A percentile compares a stretch with the other conserved stretches of the same genome.
phyloP scores from a whole-genome alignment of 1,139 yeast species.

The Debaryomyces robertsiae region DNA sequence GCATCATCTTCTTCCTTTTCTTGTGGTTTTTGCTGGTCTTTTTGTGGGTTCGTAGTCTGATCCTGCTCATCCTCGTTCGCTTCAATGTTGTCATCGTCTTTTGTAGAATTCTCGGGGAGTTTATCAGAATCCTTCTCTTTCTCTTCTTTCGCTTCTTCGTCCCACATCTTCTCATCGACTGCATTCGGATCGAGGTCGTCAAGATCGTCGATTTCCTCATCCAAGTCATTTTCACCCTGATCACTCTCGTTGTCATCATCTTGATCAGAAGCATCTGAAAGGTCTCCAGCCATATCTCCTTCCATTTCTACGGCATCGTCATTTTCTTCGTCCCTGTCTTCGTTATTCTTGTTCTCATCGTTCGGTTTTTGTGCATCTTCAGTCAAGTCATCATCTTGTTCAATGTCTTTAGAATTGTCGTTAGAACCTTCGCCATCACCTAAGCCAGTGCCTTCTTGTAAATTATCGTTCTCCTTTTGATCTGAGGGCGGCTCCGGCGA shows the following conservation, averaged over 20 bases:
- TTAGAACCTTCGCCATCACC: conserved; percentile 96
- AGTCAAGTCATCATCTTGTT: conserved; percentile 86
- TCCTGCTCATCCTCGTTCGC: conserved; percentile 59
- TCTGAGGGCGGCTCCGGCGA: conserved; percentile 83
- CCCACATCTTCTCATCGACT: conserved; percentile 98
- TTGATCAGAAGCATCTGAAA: conserved; percentile 78
- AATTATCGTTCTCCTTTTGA: conserved; percentile 59
- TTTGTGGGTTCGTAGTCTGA: conserved; percentile 40
- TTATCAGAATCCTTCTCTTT: conserved; percentile 75
- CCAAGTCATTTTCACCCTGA: conserved; percentile 60
- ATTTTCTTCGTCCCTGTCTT: conserved; percentile 61
- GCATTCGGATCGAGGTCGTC: conserved; percentile 94
- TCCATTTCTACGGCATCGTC: conserved; percentile 91
- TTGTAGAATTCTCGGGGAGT: conserved; percentile 57
- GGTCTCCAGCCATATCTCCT: conserved; percentile 95
- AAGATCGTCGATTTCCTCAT: conserved; percentile 87
- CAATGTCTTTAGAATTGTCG: conserved; percentile 76
- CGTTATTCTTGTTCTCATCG: conserved; percentile 69
- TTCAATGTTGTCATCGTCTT: conserved; percentile 58
- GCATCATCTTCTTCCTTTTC: conserved; percentile 29
- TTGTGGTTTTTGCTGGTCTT: conserved; percentile 25
- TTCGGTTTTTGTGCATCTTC: conserved; percentile 89
- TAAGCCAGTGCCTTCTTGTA: conserved; percentile 90
- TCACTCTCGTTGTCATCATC: conserved; percentile 60
- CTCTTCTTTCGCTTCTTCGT: conserved; percentile 81